Evolutionary conservation across 345 rosid species (phyloP).

Genomic region (Firmiana major): DNA sequence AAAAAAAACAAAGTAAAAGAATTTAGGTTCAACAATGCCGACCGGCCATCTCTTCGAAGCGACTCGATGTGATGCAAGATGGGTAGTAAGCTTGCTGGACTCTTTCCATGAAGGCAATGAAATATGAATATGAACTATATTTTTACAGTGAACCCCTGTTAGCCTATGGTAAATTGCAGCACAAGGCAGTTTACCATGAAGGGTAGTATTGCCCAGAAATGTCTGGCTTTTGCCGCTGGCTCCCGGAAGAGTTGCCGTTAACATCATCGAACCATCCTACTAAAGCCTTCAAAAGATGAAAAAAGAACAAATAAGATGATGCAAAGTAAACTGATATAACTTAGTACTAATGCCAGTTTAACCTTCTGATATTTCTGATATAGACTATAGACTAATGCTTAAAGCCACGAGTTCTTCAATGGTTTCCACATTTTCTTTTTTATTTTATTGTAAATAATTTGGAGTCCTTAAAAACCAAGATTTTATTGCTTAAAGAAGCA

Average conservation of each 20-base stretch:
- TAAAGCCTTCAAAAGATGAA: constrained; percentile 29
- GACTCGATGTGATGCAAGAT: constrained; percentile 22
- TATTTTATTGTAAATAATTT: background rate
- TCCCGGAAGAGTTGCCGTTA: constrained; percentile 40
- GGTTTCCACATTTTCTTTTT: constrained; percentile 38
- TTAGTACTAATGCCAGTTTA: background rate
- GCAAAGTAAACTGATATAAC: background rate
- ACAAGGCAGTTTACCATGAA: constrained; percentile 21
- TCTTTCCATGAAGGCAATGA: constrained; percentile 38
- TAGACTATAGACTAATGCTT: background rate
- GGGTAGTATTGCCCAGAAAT: constrained; percentile 17
- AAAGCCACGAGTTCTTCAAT: constrained; percentile 61
- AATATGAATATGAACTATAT: constrained; percentile 17
- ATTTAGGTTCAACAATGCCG: constrained; percentile 14
- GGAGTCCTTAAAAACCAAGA: background rate
- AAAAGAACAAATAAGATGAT: background rate
- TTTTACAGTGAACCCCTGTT: constrained; percentile 23
- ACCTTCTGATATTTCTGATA: background rate
- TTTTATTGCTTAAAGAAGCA: background rate
- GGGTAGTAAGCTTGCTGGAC: constrained; percentile 23
- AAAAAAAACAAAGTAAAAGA: background rate
- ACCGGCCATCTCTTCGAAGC: constrained; percentile 56
- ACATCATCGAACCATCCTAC: constrained; percentile 59
- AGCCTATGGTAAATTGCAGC: constrained; percentile 26
- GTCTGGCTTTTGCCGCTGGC: constrained; percentile 31